A percentile compares a stretch with the other conserved stretches of the same genome.
phyloP scores from a whole-genome alignment of 148 eudicot genomes.

The Silene latifolia region DNA sequence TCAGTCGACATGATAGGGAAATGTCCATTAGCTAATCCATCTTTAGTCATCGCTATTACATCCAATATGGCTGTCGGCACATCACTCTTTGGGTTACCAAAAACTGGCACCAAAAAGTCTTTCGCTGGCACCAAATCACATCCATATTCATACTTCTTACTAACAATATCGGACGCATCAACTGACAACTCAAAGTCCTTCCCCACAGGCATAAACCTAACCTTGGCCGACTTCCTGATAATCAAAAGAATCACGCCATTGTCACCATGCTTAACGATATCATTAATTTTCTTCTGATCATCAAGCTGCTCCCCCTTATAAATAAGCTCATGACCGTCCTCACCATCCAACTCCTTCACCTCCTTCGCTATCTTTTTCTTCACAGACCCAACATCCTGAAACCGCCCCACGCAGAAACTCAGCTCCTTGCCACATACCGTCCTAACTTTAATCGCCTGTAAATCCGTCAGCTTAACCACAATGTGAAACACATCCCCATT shows the following conservation, averaged over 20 bases:
- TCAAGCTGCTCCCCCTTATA: constrained; percentile 62
- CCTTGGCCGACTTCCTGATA: constrained; percentile 61
- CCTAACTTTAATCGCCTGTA: constrained; percentile 58
- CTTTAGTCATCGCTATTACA: constrained; percentile 44
- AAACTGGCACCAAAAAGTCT: constrained; percentile 54
- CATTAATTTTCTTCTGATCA: constrained; percentile 67
- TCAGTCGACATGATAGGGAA: constrained; percentile 73
- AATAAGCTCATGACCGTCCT: constrained; percentile 66
- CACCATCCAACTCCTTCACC: constrained; percentile 37
- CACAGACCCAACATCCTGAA: constrained; percentile 63
- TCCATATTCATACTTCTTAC: constrained; percentile 23
- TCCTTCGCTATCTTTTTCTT: constrained; percentile 66
- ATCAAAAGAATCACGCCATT: constrained; percentile 75
- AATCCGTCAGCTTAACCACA: constrained; percentile 71
- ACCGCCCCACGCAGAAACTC: constrained; percentile 60
- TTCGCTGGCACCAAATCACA: constrained; percentile 31
- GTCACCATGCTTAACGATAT: constrained; percentile 56
- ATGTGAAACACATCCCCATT: constrained; percentile 83
- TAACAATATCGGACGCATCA: constrained; percentile 42
- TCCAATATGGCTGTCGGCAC: constrained; percentile 46
- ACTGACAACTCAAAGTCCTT: constrained; percentile 68
- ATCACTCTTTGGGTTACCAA: constrained; percentile 53
- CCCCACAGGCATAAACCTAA: constrained; percentile 61
- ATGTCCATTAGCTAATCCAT: constrained; percentile 60
- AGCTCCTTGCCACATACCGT: constrained; percentile 70